phyloP scores from a whole-genome alignment of 768 basidiomycete genomes.

The Leccinellum rugosiceps region DNA sequence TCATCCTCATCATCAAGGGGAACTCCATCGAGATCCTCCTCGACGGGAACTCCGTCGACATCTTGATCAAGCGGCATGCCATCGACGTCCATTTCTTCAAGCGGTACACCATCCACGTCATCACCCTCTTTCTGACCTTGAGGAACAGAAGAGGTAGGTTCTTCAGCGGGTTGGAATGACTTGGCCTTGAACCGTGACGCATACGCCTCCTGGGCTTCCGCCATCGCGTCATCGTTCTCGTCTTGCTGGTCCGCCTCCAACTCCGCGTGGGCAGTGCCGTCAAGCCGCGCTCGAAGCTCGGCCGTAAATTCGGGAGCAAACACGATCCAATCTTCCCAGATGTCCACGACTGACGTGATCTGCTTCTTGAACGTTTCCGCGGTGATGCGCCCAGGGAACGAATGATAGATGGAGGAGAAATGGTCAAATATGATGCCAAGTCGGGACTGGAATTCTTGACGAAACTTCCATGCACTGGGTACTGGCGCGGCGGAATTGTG shows the following conservation, averaged over 20 bases:
- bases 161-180: constrained; percentile 70
- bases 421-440: constrained; percentile 97
- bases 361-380: constrained; percentile 96
- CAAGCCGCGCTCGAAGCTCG: constrained; percentile 69
- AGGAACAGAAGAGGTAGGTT: constrained; percentile 25
- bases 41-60: constrained; percentile 38
- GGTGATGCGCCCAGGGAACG: constrained; percentile 93
- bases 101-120: constrained; percentile 52
- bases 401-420: constrained; percentile 88
- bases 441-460: constrained; percentile 88
- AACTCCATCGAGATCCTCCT: constrained; percentile 24
- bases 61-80: constrained; percentile 43
- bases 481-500: constrained; percentile 94
- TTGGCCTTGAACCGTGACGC: constrained; percentile 73
- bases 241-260: constrained; percentile 29
- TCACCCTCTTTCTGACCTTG: constrained; percentile 39
- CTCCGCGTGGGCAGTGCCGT: constrained; percentile 46
- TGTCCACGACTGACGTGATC: constrained; percentile 83
- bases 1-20: constrained; percentile 25
- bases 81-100: constrained; percentile 50
- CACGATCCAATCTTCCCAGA: constrained; percentile 99
- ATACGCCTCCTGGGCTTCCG: constrained; percentile 33
- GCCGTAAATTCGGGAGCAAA: constrained; percentile 85
- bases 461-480: constrained; percentile 97
- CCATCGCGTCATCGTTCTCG: constrained; percentile 7